Conservation (phyloP, 176 grass and related monocot genomes). For the Pontederia paniculata region DNA sequence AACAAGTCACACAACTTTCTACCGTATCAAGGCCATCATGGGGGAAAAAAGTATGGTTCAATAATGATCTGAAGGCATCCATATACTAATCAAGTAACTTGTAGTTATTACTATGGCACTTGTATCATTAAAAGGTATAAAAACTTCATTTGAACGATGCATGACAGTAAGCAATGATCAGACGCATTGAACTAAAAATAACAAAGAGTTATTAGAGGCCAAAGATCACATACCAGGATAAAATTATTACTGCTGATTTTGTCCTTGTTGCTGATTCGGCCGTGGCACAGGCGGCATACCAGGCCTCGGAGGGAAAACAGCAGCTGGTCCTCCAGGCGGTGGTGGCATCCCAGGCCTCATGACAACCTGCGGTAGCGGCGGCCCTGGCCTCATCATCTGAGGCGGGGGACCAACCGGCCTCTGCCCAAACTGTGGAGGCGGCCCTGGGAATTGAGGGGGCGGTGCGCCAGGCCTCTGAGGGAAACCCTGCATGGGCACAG, state of each 20-base stretch:
- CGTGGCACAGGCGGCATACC: constrained; percentile 73
- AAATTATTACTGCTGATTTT: constrained; percentile 51
- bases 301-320: constrained; percentile 51
- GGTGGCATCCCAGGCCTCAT: constrained; percentile 45
- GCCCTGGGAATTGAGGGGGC: constrained; percentile 38
- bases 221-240: constrained; percentile 25
- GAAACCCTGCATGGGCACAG: constrained; percentile 35
- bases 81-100: too few relatives aligned
- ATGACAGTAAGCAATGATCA: constrained; percentile 6
- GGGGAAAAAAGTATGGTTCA: too few relatives aligned
- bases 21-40: too few relatives aligned
- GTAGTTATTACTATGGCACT: too few relatives aligned
- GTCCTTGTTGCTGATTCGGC: constrained; percentile 62
- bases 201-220: background rate
- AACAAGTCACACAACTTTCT: too few relatives aligned
- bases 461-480: constrained; percentile 47
- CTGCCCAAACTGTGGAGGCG: constrained; percentile 63
- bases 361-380: background rate
- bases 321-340: constrained; percentile 21
- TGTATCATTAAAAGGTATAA: too few relatives aligned
- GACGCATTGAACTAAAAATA: background rate
- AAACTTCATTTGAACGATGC: too few relatives aligned
- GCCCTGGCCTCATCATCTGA: constrained; percentile 31
- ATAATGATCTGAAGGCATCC: too few relatives aligned
- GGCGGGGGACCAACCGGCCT: constrained; percentile 50